phyloP scores from a whole-genome alignment of 148 eudicot genomes.

The Nepenthes gracilis region DNA sequence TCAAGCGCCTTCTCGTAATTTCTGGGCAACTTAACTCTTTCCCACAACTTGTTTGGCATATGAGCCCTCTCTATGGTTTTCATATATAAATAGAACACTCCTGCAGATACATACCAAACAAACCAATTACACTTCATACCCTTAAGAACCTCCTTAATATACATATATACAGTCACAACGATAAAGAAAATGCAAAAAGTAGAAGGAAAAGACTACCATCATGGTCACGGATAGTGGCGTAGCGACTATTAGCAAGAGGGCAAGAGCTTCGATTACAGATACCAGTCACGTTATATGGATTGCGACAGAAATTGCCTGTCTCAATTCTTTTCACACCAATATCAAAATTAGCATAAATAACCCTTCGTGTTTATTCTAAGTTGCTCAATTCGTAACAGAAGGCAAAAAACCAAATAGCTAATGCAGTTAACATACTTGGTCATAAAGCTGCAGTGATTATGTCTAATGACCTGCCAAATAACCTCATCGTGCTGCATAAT shows the following conservation, averaged over 20 bases:
- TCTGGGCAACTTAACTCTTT: slow-evolving; percentile 79
- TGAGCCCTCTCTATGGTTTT: slow-evolving; percentile 97
- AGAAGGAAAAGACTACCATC: slow-evolving; percentile 36
- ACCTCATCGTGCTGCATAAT: slow-evolving; percentile 95
- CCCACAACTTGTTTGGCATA: slow-evolving; percentile 96
- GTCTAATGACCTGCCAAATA: slow-evolving; percentile 93
- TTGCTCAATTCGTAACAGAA: too few species aligned
- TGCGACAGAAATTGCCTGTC: slow-evolving; percentile 83
- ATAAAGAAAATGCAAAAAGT: background rate
- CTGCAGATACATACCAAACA: slow-evolving; percentile 41
- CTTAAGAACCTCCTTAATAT: background rate
- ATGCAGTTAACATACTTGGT: slow-evolving; percentile 46
- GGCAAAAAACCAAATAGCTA: background rate
- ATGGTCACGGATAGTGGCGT: slow-evolving; percentile 79
- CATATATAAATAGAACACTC: slow-evolving; percentile 86
- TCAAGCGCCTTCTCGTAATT: slow-evolving; percentile 80
- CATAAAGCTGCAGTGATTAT: slow-evolving; percentile 94
- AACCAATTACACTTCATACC: background rate
- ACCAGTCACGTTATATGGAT: slow-evolving; percentile 90
- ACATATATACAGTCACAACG: background rate
- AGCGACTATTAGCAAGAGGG: slow-evolving; percentile 94
- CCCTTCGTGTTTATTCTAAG: background rate
- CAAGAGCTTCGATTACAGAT: slow-evolving; percentile 97
- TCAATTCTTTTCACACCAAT: slow-evolving; percentile 38
- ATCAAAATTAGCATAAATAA: slow-evolving; percentile 3